Conservation (phyloP, 2,329 filamentous ascomycete genomes). For the Bipolaris victoriae region DNA sequence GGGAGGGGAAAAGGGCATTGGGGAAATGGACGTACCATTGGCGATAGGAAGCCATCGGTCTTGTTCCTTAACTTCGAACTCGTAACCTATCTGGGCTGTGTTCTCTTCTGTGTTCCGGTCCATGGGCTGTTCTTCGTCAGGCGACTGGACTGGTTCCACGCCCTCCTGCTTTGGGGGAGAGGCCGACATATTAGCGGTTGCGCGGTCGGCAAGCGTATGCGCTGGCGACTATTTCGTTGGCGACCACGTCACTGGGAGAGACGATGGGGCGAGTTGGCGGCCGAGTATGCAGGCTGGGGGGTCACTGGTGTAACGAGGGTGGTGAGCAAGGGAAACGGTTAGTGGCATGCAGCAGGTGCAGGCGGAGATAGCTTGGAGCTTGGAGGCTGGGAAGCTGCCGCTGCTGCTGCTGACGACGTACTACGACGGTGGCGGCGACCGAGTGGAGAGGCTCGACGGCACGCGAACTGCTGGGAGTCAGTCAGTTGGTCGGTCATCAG, state of each 20-base stretch:
- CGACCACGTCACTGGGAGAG: constrained; percentile 48
- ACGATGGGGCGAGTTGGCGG: constrained; percentile 39
- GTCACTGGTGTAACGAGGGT: constrained; percentile 38
- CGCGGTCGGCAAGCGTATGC: constrained; percentile 55
- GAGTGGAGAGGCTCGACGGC: constrained; percentile 12
- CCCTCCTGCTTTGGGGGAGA: constrained; percentile 84
- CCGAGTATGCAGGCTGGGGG: constrained; percentile 42
- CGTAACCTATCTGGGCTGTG: constrained; percentile 77
- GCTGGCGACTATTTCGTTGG: constrained; percentile 47
- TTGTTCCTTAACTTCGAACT: constrained; percentile 99
- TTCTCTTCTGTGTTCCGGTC: constrained; percentile 80
- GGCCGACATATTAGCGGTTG: constrained; percentile 75
- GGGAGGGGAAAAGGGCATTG: constrained; percentile 37
- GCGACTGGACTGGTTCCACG: constrained; percentile 91
- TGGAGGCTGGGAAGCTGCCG: constrained; percentile 26
- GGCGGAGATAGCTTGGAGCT: not conserved
- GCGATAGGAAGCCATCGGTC: constrained; percentile 99
- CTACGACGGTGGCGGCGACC: not conserved
- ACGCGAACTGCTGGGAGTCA: constrained; percentile 11
- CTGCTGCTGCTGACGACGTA: constrained; percentile 22
- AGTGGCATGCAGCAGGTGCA: constrained; percentile 41
- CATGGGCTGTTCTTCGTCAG: constrained; percentile 93
- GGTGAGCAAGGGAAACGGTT: constrained; percentile 37
- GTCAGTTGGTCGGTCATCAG: not conserved
- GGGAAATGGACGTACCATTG: constrained; percentile 82